A percentile compares a stretch with the other conserved stretches of the same genome.
Evolutionary conservation across 2,329 filamentous ascomycete genomes (phyloP).

Genomic region (Ophiostoma quercus): DNA sequence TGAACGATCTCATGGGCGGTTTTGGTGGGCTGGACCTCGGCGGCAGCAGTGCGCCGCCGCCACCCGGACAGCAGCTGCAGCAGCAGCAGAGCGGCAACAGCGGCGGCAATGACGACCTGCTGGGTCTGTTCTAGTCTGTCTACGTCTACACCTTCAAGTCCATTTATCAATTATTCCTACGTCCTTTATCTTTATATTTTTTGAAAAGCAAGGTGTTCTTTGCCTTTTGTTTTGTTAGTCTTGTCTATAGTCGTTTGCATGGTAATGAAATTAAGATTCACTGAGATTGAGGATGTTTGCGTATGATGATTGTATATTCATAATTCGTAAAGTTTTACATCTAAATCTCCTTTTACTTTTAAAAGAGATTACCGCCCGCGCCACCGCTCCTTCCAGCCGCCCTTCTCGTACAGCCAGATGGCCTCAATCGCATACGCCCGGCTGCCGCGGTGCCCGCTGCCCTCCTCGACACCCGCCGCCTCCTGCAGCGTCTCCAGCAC

Average conservation of each 20-base stretch:
- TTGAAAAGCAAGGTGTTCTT: constrained; percentile 10
- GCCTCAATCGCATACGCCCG: constrained; percentile 83
- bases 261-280: neutral
- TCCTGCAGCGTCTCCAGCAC: constrained; percentile 72
- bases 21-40: constrained; percentile 77
- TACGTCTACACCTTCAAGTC: too few species aligned
- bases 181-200: neutral
- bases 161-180: neutral
- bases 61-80: constrained; percentile 55
- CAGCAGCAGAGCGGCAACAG: constrained; percentile 37
- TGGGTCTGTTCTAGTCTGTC: constrained; percentile 48
- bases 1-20: constrained; percentile 86
- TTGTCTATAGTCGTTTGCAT: neutral
- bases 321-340: neutral
- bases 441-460: constrained; percentile 69
- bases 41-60: constrained; percentile 55
- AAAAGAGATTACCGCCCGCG: constrained; percentile 38
- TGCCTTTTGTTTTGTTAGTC: constrained; percentile 1
- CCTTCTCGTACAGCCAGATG: constrained; percentile 73
- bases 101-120: constrained; percentile 50
- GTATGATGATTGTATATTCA: neutral
- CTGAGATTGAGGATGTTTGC: neutral
- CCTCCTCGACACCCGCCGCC: constrained; percentile 62
- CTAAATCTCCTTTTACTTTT: neutral
- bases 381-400: constrained; percentile 62